Evolutionary conservation across 140 eudicot species (phyloP), one percentile per base, ranked within the genome.

Genomic region (Anethum foeniculum): DNA sequence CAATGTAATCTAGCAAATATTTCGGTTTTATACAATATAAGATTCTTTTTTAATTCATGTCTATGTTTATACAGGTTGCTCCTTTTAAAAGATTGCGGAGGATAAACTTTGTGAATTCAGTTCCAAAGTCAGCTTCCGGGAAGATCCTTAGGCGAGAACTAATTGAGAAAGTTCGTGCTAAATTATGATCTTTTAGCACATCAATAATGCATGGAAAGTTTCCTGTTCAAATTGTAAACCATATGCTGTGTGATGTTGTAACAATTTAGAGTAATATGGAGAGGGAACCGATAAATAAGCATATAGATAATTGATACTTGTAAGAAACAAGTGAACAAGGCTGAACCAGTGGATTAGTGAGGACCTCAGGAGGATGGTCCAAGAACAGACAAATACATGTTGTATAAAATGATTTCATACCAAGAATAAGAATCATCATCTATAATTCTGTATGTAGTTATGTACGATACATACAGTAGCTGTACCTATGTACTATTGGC

Each of bases 121-220:
- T 94, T 75, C 98, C 97, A 67, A 94, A 94, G 74, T 90, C 96
- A 62, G 91, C 96, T 44, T 73, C 97, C 0, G 97, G 98, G 81
- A 92, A 94, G 81, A 88, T 94, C 46, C 88, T 92, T 23, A 88
- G 97, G 83, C 84, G 97, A 65, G 96, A 89, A 85, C 96, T 94
- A 48, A 83, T 89, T 8, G 94, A 85, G 38, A 85, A 85, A 81
- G 91, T 86, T 72, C 87, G 91, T 25, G 84, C 97, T 30, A 94
- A 89, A 75, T 28, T 92, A 23, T 94, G 79, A 75, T 47, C 0
- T 2, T 46, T 4, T 6, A 23, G 77, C 38, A 16, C 28, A 36
- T 36, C 9, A 19, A 6, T 44, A 36, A 74, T 68, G n/a, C n/a
- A 25, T 41, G 6, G 30, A 41, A 41, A 25, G 48, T 21, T 25